Conservation (phyloP, 352 stramenopile genomes). For the Globisporangium emineosum region DNA sequence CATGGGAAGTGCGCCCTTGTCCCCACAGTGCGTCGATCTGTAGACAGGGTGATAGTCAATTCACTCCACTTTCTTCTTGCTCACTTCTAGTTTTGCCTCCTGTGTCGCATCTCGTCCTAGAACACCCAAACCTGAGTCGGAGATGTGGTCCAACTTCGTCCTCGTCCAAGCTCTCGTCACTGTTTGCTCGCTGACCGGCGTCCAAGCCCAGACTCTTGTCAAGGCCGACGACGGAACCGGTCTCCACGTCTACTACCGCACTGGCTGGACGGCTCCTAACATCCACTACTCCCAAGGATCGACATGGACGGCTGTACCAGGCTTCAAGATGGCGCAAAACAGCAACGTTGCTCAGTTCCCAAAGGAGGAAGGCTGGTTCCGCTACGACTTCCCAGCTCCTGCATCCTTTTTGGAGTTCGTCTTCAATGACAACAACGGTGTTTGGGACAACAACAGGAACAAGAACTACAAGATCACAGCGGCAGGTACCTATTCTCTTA, state of each 20-base stretch:
- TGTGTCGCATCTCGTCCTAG: slow-evolving; percentile 3
- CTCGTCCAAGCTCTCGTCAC: slow-evolving; percentile 12
- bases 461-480: slow-evolving; percentile 41
- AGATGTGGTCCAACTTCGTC: slow-evolving; percentile 13
- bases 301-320: slow-evolving; percentile 16
- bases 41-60: neutral
- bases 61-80: neutral
- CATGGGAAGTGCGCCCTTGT: neutral
- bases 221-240: slow-evolving; percentile 34
- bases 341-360: slow-evolving; percentile 21
- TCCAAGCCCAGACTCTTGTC: slow-evolving; percentile 33
- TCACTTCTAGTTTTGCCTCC: slow-evolving; percentile 13
- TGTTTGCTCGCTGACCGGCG: slow-evolving; percentile 13
- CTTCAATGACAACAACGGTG: slow-evolving; percentile 42
- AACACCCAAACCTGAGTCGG: slow-evolving; percentile 2
- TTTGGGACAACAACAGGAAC: slow-evolving; percentile 46
- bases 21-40: neutral
- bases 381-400: slow-evolving; percentile 33
- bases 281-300: slow-evolving; percentile 50
- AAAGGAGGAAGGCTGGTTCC: slow-evolving; percentile 30
- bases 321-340: slow-evolving; percentile 15
- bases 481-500: slow-evolving; percentile 34
- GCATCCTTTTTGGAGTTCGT: slow-evolving; percentile 36
- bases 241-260: slow-evolving; percentile 46
- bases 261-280: slow-evolving; percentile 37